A percentile compares a stretch with the other conserved stretches of the same genome.
Evolutionary conservation across 306 rosid genomes (phyloP).

Genomic region (Biancaea sappan): DNA sequence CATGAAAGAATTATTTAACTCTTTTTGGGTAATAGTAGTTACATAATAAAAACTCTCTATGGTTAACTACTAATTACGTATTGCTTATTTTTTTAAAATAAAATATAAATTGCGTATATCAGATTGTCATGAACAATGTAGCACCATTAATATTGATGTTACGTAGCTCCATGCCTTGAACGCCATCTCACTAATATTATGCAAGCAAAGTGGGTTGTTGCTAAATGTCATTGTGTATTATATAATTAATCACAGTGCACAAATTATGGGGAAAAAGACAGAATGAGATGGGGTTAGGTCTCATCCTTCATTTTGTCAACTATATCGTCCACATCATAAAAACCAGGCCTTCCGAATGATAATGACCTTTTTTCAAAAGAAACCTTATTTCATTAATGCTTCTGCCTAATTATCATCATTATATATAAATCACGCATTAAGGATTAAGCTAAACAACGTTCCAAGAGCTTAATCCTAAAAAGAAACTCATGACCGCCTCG

Average conservation of each 20-base stretch:
- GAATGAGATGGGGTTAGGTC: slow-evolving; percentile 18
- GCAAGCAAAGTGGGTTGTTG: not conserved
- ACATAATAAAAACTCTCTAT: too few species aligned
- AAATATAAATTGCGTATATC: not conserved
- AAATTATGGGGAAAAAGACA: not conserved
- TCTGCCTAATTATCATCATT: slow-evolving; percentile 25
- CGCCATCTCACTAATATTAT: not conserved
- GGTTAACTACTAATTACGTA: too few species aligned
- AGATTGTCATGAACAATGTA: not conserved
- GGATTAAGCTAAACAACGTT: not conserved
- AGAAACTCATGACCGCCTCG: not conserved
- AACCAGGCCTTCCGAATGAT: not conserved
- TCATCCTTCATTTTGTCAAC: slow-evolving; percentile 11
- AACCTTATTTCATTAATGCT: not conserved
- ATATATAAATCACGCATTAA: slow-evolving; percentile 1
- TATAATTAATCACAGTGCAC: not conserved
- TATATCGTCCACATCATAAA: not conserved
- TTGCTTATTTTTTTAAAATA: too few species aligned
- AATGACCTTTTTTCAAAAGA: not conserved
- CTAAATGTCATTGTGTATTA: not conserved
- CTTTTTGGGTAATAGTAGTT: too few species aligned
- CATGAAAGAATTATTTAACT: too few species aligned
- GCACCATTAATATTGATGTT: not conserved
- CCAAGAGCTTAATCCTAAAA: not conserved
- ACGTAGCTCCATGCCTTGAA: not conserved